Evolutionary conservation across 306 rosid genomes (phyloP), one percentile per base, ranked within the genome.

Genomic region (Prunus mume): DNA sequence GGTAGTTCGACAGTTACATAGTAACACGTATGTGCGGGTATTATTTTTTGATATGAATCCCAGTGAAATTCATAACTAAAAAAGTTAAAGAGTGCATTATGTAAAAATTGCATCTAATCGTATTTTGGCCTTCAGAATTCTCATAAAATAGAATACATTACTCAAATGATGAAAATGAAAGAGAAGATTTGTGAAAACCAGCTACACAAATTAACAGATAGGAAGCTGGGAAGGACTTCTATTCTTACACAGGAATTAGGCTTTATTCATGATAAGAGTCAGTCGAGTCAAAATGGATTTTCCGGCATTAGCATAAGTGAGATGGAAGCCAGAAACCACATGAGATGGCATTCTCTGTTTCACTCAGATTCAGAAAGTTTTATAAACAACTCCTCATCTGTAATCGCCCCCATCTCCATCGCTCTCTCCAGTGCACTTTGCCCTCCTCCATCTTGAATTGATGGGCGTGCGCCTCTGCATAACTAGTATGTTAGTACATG

Each of bases 401-500:
- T 84, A 75, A 95, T 95, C 30, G 99, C 97, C 72, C 99, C 99
- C 92, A 83, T 77, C 81, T 92, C 99, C 99, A 92, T 95, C 61
- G 99, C 97, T 85, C 96, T 89, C 86, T 95, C 99, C 66, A 95
- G 88, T 20, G 85, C 87, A 81, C 87, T 87, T 62, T 83, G 87
- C 55, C 99, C 97, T 18, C 87, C 97, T 25, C 89, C 91, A 55
- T 95, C 99, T 87, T 76, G 91, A 82, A 92, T 78, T 19, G 97
- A 90, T 18, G 89, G 91, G 4, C 82, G 81, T 41, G 96, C 97
- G 0, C 99, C 99, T 87, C 97, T 92, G 96, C 51, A 28, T 13
- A 54, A 78, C 56, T 38, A 34, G 41, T 72, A 80, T 74, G 76
- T 83, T 74, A 83, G 81, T 27, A 61, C 30, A 47, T 24, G n/a